Evolutionary conservation across 139 green algal species (phyloP), one percentile per base, ranked within the genome.

Genomic region (Chlorella sp.): DNA sequence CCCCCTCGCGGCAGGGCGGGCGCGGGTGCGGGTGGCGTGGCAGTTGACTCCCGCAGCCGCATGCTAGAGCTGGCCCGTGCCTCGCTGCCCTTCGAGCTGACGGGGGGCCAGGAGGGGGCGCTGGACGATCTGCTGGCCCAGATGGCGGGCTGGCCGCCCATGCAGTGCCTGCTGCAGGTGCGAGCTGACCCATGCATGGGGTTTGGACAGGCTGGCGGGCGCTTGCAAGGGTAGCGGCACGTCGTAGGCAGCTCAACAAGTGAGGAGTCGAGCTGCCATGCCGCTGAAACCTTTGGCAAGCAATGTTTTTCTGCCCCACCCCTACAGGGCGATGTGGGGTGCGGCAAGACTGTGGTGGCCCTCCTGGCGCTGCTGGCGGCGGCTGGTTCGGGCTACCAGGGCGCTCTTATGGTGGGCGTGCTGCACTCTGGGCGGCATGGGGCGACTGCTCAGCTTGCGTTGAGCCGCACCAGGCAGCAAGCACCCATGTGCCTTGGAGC

Each of bases 271-370:
- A 65, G 60, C 60, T 67, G 60, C n/a, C 44, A 51, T 16, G 44
- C 44, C 44, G 7, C 44, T 51, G 44, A 51, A 51, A 9, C n/a
- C 44, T 51, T 9, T 51, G 44, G 7, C 44, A 51, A 51, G 9
- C 44, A 6, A 9, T 9, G 44, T 51, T 6, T 9, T 16, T 51
- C 44, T 51, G 44, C 6, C 6, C 9, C 44, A 51, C 9, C 7
- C 44, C 44, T 68, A 32, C 89, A 98, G 89, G 97, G 97, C 12
- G 97, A 99, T 82, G 97, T 99, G 26, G 97, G 97, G 11, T 96
- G 93, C 63, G 97, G 97, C 83, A 99, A 99, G 86, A 98, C 96
- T 1, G 91, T 94, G 25, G 95, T 99, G 36, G 96, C 96, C 12
- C 85, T 98, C 38, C 80, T 99, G 68, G 92, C 95, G 4, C 88